Evolutionary conservation across 768 basidiomycete genomes (phyloP).

Genomic region (Royoungia palumana): DNA sequence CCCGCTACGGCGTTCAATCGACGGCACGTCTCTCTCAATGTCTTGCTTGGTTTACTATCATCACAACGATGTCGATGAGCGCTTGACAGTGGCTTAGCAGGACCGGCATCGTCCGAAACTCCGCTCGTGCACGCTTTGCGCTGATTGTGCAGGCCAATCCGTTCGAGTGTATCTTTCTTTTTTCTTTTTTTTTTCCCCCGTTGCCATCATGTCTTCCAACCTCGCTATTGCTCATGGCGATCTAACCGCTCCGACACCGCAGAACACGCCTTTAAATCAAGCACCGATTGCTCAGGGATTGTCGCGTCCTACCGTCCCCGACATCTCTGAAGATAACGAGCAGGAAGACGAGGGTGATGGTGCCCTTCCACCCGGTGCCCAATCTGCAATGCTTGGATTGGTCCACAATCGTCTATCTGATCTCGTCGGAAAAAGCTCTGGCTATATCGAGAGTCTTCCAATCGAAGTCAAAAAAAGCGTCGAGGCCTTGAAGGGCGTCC

Average conservation of each 20-base stretch:
- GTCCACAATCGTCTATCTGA: constrained; percentile 84
- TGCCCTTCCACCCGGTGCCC: constrained; percentile 42
- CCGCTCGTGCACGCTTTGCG: constrained; percentile 26
- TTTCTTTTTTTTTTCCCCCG: constrained; percentile 21
- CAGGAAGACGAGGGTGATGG: constrained; percentile 57
- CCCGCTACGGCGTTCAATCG: not conserved
- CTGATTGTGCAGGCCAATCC: constrained; percentile 24
- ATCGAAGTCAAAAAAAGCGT: constrained; percentile 77
- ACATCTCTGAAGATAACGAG: constrained; percentile 81
- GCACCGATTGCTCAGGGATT: constrained; percentile 77
- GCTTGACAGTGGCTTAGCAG: not conserved
- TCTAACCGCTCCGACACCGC: constrained; percentile 86
- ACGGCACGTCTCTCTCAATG: not conserved
- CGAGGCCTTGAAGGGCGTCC: constrained; percentile 92
- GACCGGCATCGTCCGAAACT: constrained; percentile 35
- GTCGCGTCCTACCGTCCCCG: constrained; percentile 85
- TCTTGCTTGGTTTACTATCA: not conserved
- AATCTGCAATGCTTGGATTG: constrained; percentile 74
- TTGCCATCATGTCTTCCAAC: constrained; percentile 60
- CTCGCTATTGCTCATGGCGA: constrained; percentile 59
- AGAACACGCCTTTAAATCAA: constrained; percentile 85
- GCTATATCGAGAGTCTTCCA: constrained; percentile 90
- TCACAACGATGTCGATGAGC: not conserved
- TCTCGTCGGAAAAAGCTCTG: constrained; percentile 88
- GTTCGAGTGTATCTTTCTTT: constrained; percentile 19